A percentile compares a stretch with the other conserved stretches of the same genome.
These are phyloP conservation scores for Tillandsia fasciculata DNA, from an alignment of 176 grass and related monocot genomes.

Conservation along the genomic window DNA sequence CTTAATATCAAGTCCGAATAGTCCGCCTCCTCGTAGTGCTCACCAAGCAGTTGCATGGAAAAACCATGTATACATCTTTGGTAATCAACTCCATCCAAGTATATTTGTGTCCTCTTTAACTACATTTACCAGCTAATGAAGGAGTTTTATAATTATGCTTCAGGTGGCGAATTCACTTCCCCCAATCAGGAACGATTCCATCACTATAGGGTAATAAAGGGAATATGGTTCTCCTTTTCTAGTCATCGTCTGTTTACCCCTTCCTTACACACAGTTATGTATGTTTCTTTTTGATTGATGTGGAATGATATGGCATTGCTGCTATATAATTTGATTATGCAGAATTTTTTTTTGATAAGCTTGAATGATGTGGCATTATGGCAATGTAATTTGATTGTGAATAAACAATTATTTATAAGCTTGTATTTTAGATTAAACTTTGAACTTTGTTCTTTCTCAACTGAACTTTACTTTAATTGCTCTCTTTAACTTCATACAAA, in stretches of 20 bases:
- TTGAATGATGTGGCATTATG: too few species aligned
- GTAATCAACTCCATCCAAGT: constrained; percentile 36
- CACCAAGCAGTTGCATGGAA: constrained; percentile 92
- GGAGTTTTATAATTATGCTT: constrained; percentile 4
- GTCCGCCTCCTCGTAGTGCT: constrained; percentile 91
- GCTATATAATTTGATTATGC: too few species aligned
- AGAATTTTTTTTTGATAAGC: too few species aligned
- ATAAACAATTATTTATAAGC: too few species aligned
- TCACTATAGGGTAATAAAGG: constrained; percentile 77
- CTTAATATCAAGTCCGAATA: constrained; percentile 90
- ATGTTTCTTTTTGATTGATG: too few species aligned
- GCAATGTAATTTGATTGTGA: too few species aligned
- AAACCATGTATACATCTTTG: constrained; percentile 95
- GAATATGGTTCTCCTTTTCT: constrained; percentile 3
- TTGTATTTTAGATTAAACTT: too few species aligned
- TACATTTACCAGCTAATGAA: constrained; percentile 11
- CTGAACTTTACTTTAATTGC: too few species aligned
- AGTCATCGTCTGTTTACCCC: neutral
- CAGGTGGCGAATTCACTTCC: constrained; percentile 95
- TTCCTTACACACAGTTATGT: too few species aligned
- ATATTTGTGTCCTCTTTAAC: constrained; percentile 10
- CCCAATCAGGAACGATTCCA: constrained; percentile 98
- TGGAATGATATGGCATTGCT: too few species aligned
- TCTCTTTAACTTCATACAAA: too few species aligned
- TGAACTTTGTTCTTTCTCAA: too few species aligned